Base-by-base conservation (phyloP, 2,329 filamentous ascomycete genomes). In the Aspergillus puulaauensis region DNA sequence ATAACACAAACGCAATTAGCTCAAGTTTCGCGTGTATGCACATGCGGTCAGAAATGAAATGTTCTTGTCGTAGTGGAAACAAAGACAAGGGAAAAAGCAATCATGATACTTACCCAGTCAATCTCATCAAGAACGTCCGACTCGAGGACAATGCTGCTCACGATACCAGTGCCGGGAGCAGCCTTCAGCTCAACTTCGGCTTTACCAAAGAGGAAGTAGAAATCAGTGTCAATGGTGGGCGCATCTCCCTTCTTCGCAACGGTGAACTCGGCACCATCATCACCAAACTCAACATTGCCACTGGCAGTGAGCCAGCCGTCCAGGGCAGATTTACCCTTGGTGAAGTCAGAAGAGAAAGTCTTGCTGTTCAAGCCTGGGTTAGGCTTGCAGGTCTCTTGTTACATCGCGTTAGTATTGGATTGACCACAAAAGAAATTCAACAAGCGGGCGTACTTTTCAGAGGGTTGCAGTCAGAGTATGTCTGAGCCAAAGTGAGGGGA, bases 161-260 rank as follows among this genome's bases (percentile, higher is more conserved):
- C 93, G 67, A 99, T 96, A 64, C 95, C 95, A 23, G 84, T 86
- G 3, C 95, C 95, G 0, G 90, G 89, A 15, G 95, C 91, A 37
- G 91, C 86, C 77, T 95, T 92, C 82, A 97, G 83, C 51, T 85
- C 87, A 64, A 96, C 85, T 63, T 95, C 89, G 70, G 96, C 88
- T 62, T 88, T 89, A 66, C 95, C 95, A 73, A 96, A 99, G 90
- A 98, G 96, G 79, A 99, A 96, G 82, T 96, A 97, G 83, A 96
- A 97, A 68, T 93, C 84, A 61, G 91, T 96, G 63, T 84, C 82
- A 58, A 99, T 85, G 72, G 93, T 91, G 0, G 95, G 95, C 2
- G 93, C 86, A 70, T 98, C 90, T 63, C 93, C 92, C 50, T 86
- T 81, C 72, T 87, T 79, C 48, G 83, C 77, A 57, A 99, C 87